Evolutionary conservation across 768 basidiomycete genomes (phyloP), one percentile per base, ranked within the genome.

Genomic region (Strobilomyces echinocephalus): DNA sequence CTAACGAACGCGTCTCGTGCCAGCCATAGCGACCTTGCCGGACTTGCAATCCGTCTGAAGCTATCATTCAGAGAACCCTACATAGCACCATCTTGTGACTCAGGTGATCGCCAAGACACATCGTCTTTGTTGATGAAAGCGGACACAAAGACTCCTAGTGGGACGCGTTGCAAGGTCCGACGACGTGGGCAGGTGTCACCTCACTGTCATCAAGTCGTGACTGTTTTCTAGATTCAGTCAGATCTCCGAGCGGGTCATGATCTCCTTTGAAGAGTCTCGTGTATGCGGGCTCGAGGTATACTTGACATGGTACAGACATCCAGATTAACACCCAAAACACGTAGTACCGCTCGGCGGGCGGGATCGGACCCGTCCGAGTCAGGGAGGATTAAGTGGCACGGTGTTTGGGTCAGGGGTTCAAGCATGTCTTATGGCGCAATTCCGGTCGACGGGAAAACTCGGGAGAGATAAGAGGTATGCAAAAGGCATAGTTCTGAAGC

Each of bases 171-270:
- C 36, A 53, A n/a, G 2, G 44, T 40, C n/a, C 1, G 30, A 24
- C 35, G 33, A 26, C 30, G 28, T 6, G 12, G 28, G 28, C 24
- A 30, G 40, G 15, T 15, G 42, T 3, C 30, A 1, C 28, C 35
- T 38, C 50, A 31, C 35, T 1, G 35, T 31, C 36, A 31, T 46
- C 10, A 33, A 53, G 35, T 30, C 11, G 15, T 53, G 36, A 36
- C 7, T 52, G 8, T n/a, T n/a, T n/a, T n/a, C n/a, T n/a, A n/a
- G n/a, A n/a, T n/a, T n/a, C n/a, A n/a, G n/a, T n/a, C n/a, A n/a
- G n/a, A 57, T 82, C 12, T 75, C 76, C 11, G 73, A 68, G 36
- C 78, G 83, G 26, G 33, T 33, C 24, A n/a, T 40, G 3, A 2
- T 15, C 34, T n/a, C n/a, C n/a, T n/a, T n/a, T n/a, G n/a, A n/a